Evolutionary conservation across 169 alveolate species (phyloP), one percentile per base, ranked within the genome.

Genomic region (Theileria equi): DNA sequence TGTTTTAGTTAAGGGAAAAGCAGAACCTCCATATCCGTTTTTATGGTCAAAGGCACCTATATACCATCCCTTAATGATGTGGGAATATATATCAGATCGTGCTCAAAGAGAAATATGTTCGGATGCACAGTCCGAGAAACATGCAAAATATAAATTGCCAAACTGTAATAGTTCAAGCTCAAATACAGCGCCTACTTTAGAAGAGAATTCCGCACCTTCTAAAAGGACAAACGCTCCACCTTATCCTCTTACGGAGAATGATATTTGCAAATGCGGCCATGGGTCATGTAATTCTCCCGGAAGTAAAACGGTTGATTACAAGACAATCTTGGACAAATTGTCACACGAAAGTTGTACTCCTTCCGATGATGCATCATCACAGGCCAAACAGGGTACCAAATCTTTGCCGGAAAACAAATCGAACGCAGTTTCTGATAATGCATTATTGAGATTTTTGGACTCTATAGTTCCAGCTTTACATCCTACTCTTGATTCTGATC

Each of bases 21-120:
- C 95, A 3, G 96, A 92, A 61, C 95, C 94, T 35, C 93, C 96
- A 5, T 92, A 88, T 66, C 81, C 94, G 40, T 58, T 73, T 38
- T 79, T 92, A 31, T 92, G 96, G 96, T 92, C 96, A 1, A 81
- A 88, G 53, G 80, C 90, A 26, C 80, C 91, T 23, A 78, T 73
- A 32, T 88, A 92, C 62, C 80, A 81, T 16, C 96, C 96, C 11
- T 88, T 84, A 67, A 78, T 87, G 71, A 72, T 90, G 79, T 92
- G 96, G 96, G 93, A 83, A 54, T 77, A 63, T 58, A 74, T 74
- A 16, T 72, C 84, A 8, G 60, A 74, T 57, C 13, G 84, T n/a
- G 84, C 84, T 1, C 84, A 74, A 31, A 57, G 84, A 45, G 84
- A 63, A 19, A 1, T 64, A 19, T 74, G 77, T 21, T 54, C 84